Evolutionary conservation across 2,329 filamentous ascomycete genomes (phyloP).

Genomic region (Chaetomiaceae sp.): DNA sequence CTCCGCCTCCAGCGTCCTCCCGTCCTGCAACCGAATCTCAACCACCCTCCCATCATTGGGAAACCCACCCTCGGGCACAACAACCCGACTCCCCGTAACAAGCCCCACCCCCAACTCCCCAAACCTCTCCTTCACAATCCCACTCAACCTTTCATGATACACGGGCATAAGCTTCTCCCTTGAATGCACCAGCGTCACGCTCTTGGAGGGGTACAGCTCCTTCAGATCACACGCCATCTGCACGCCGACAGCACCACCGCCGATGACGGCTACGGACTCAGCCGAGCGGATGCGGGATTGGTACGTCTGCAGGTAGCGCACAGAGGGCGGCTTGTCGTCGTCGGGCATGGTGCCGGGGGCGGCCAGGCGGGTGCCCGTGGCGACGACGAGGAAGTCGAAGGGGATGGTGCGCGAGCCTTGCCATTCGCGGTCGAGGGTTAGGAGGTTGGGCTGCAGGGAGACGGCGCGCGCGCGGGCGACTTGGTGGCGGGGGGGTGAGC

Average conservation of each 20-base stretch:
- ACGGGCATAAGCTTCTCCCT: constrained; percentile 39
- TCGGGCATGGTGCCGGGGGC: constrained; percentile 35
- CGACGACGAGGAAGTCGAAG: constrained; percentile 42
- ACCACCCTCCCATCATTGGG: constrained; percentile 8
- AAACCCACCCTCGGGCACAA: constrained; percentile 28
- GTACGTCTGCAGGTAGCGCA: constrained; percentile 33
- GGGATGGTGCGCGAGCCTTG: constrained; percentile 31
- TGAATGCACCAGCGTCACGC: constrained; percentile 45
- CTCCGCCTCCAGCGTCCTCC: constrained; percentile 36
- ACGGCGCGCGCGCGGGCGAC: constrained; percentile 34
- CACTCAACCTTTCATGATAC: constrained; percentile 39
- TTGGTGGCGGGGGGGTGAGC: constrained; percentile 29
- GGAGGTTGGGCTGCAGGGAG: constrained; percentile 31
- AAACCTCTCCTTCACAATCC: constrained; percentile 35
- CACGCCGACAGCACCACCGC: constrained; percentile 48
- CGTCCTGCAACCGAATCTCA: constrained; percentile 31
- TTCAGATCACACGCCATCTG: constrained; percentile 48
- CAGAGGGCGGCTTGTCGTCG: constrained; percentile 32
- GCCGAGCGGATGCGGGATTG: constrained; percentile 33
- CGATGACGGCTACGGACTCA: constrained; percentile 33
- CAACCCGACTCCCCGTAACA: constrained; percentile 28
- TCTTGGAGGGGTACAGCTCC: constrained; percentile 42
- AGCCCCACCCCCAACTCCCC: constrained; percentile 37
- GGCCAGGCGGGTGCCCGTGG: constrained; percentile 38
- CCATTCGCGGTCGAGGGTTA: constrained; percentile 35